Evolutionary conservation across 441 rosid species (phyloP).

Genomic region (Populus hybrid): DNA sequence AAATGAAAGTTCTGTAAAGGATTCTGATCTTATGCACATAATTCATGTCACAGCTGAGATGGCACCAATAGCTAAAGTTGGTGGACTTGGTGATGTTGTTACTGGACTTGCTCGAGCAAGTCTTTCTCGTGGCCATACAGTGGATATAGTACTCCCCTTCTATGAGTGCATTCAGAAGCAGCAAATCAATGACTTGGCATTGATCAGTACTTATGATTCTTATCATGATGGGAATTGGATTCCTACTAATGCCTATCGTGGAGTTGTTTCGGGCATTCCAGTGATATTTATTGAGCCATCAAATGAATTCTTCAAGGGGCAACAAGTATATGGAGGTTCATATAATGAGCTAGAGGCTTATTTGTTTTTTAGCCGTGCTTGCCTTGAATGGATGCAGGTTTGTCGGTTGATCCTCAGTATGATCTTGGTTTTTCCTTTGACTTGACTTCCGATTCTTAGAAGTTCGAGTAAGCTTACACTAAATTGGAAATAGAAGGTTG

Average conservation of each 20-base stretch:
- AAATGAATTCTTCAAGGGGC: conserved; percentile 52
- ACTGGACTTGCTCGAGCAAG: conserved; percentile 60
- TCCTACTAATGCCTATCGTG: conserved; percentile 41
- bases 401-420: conserved; percentile 1
- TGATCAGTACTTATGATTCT: conserved; percentile 31
- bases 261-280: conserved; percentile 41
- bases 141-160: conserved; percentile 54
- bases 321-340: conserved; percentile 49
- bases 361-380: conserved; percentile 54
- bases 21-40: conserved; percentile 36
- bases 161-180: conserved; percentile 45
- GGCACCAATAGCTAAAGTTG: conserved; percentile 63
- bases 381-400: conserved; percentile 72
- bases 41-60: conserved; percentile 57
- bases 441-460: not conserved
- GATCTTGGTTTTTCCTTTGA: not conserved
- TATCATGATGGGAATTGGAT: conserved; percentile 53
- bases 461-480: not conserved
- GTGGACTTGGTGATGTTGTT: conserved; percentile 66
- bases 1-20: conserved; percentile 28
- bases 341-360: conserved; percentile 58
- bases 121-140: conserved; percentile 44
- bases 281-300: conserved; percentile 51
- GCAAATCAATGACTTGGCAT: conserved; percentile 35
- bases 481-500: not conserved